Evolutionary conservation across 345 rosid genomes (phyloP).

Genomic region (Pseudoturritis turrita): DNA sequence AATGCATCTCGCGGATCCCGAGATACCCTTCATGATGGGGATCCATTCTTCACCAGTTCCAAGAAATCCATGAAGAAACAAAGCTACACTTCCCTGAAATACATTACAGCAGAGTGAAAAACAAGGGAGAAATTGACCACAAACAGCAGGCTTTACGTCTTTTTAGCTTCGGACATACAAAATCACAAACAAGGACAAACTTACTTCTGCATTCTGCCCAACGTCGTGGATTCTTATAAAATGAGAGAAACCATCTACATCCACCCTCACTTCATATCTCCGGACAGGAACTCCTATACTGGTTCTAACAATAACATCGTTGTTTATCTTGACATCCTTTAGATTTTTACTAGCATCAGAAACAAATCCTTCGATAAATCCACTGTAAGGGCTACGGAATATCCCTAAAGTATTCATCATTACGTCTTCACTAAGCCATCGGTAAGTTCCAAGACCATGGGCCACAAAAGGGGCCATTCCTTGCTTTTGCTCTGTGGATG

Average conservation of each 20-base stretch:
- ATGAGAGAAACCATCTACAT: constrained; percentile 46
- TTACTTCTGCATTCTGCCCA: constrained; percentile 48
- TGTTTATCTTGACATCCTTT: constrained; percentile 55
- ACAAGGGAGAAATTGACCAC: neutral
- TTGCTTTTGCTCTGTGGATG: constrained; percentile 36
- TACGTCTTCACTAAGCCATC: constrained; percentile 84
- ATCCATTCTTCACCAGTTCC: constrained; percentile 94
- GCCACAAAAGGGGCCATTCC: constrained; percentile 44
- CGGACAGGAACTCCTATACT: constrained; percentile 40
- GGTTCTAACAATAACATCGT: constrained; percentile 37
- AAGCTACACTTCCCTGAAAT: constrained; percentile 49
- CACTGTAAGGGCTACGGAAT: constrained; percentile 39
- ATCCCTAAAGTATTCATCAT: constrained; percentile 50
- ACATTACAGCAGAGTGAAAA: constrained; percentile 7
- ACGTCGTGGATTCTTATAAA: constrained; percentile 48
- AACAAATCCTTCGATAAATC: constrained; percentile 61
- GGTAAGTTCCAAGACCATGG: constrained; percentile 93
- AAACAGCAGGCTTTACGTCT: neutral
- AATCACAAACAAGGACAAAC: constrained; percentile 24
- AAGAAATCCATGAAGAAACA: constrained; percentile 91
- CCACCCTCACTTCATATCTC: constrained; percentile 44
- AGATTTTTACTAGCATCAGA: constrained; percentile 45
- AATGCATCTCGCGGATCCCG: constrained; percentile 77
- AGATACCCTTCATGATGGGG: constrained; percentile 69
- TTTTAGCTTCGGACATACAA: neutral